Conservation (phyloP, 139 green algal genomes). For the Tetraselmis chui region DNA sequence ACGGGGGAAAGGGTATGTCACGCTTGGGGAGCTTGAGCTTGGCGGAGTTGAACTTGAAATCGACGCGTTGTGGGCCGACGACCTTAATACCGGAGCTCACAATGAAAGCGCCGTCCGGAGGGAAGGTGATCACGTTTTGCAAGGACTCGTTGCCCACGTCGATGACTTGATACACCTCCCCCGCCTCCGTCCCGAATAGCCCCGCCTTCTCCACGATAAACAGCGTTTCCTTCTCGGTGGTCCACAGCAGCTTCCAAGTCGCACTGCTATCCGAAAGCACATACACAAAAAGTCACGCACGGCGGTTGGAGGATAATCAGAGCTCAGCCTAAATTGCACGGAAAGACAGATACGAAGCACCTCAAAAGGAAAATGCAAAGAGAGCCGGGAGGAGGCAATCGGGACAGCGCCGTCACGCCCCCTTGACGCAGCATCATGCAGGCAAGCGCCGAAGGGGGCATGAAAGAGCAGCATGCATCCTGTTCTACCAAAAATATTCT, state of each 20-base stretch:
- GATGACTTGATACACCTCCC: conserved; percentile 79
- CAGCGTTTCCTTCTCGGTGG: conserved; percentile 70
- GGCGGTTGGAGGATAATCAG: too few species aligned
- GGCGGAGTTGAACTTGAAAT: conserved; percentile 64
- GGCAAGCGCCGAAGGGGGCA: too few species aligned
- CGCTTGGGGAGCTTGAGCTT: conserved; percentile 42
- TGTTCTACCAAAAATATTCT: too few species aligned
- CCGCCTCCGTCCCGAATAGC: conserved; percentile 67
- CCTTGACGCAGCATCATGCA: too few species aligned
- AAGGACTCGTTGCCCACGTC: conserved; percentile 48
- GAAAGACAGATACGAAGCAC: too few species aligned
- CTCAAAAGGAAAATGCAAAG: too few species aligned
- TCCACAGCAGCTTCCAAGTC: conserved; percentile 79
- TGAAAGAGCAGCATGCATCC: too few species aligned
- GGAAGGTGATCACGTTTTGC: conserved; percentile 87
- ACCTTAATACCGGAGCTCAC: conserved; percentile 56
- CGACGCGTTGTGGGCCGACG: conserved; percentile 34
- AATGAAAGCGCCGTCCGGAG: conserved; percentile 70
- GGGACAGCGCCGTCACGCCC: too few species aligned
- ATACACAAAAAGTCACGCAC: too few species aligned
- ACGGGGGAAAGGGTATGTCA: conserved; percentile 54
- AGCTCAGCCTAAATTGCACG: too few species aligned
- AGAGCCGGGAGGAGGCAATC: too few species aligned
- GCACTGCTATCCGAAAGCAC: too few species aligned
- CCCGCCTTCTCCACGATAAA: conserved; percentile 79